Percentiles rank a stretch among this genome's conserved stretches.
These are phyloP conservation scores for Boletus rubescentipes DNA, from an alignment of 768 basidiomycete genomes.

Conservation along the genomic window DNA sequence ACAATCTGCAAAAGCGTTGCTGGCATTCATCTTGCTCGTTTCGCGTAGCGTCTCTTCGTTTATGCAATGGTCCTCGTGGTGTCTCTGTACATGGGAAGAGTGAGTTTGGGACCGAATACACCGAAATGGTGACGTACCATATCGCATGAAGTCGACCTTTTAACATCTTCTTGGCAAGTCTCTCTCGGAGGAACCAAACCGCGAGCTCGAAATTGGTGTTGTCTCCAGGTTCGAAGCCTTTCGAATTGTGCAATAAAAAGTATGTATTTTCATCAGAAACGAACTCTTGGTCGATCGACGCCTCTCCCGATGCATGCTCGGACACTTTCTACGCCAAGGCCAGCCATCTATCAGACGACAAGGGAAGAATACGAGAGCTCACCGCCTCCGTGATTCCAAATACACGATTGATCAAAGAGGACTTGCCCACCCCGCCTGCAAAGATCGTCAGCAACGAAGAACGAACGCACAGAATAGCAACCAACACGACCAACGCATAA, in stretches of 20 bases:
- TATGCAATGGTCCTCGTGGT: background rate
- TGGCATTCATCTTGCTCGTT: background rate
- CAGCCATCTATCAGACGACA: too few species aligned
- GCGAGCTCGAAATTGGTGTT: background rate
- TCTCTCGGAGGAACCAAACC: background rate
- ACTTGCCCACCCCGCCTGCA: background rate
- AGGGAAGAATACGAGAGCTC: background rate
- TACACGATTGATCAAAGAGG: background rate
- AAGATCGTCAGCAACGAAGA: background rate
- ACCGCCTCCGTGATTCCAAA: background rate
- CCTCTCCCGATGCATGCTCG: background rate
- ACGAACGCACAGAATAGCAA: background rate
- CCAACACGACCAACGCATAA: background rate
- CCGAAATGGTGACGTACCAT: background rate
- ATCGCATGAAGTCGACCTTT: conserved; percentile 5
- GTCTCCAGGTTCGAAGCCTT: conserved; percentile 6
- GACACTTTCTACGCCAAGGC: background rate
- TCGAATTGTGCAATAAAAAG: conserved; percentile 4
- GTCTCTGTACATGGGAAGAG: conserved; percentile 3
- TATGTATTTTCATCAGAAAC: conserved; percentile 4
- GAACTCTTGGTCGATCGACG: conserved; percentile 3
- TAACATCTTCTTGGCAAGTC: background rate
- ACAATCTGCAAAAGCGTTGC: background rate
- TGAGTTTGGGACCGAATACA: background rate
- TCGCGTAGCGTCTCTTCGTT: background rate